Base-by-base conservation (phyloP, 2,329 filamentous ascomycete genomes). In the Beauveria scarabaeidicola region DNA sequence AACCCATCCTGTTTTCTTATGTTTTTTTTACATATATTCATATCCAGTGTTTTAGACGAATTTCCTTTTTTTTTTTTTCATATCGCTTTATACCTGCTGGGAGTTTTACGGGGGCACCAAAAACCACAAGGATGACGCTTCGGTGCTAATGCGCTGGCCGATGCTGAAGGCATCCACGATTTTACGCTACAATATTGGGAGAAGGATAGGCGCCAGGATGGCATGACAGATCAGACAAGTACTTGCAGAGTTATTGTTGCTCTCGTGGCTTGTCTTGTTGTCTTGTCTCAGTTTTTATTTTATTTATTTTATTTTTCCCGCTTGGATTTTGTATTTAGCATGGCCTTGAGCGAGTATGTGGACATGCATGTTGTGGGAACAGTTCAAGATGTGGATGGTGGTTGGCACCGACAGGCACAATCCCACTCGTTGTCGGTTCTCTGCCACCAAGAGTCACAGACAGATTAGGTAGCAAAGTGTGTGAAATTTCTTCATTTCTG, bases 131-230 rank as follows among this genome's bases (percentile, higher is more conserved):
- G 41, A 44, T 53, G 58, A 53, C 29, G 50, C 50, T 59, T 59
- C 51, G 51, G 58, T 53, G 51, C 58, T 53, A 47, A 59, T 59
- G 21, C 58, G 58, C 58, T 54, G 51, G 50, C 48, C 51, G 52
- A 55, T 55, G 52, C 52, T 55, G 52, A 55, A 47, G n/a, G 41
- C 52, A 55, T 55, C 52, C 52, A 55, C 41, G 52, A 55, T 25
- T 54, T 55, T 15, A 55, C 41, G 52, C 52, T 46, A 55, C 19
- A 41, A 55, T 38, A 36, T 55, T 46, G 52, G 51, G 41, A 38
- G 41, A 55, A 23, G 52, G 41, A 46, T 23, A 46, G 52, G 52
- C 52, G 52, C 52, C 13, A 46, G 52, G 52, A 55, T 38, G 52
- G 46, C 27, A 55, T 55, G 52, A 38, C 41, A 43, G 25, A 29